Evolutionary conservation across 225 moss, liverwort and hornwort species (phyloP), one percentile per base, ranked within the genome.

Genomic region (Physcomitrellopsis africana): DNA sequence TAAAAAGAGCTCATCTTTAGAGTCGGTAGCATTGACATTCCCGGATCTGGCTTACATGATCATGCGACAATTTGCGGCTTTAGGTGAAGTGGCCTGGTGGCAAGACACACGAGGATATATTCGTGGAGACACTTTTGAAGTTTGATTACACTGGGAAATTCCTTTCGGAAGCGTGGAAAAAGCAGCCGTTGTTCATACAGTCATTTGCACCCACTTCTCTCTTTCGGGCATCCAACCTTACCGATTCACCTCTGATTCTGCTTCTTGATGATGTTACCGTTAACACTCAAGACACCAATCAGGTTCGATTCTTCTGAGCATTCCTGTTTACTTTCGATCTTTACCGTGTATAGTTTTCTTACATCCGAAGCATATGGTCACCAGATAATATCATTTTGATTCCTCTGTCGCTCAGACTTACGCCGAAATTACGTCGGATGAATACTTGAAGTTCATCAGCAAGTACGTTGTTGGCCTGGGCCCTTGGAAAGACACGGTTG

Each of bases 151-250:
- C 46, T 26, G 93, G 93, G 51, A 72, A 29, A n/a, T 95, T 87
- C 63, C 47, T 93, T 51, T 91, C 95, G 48, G 66, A 87, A 23
- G 61, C 85, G 49, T 95, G 95, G 95, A 80, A 75, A 73, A 71
- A 74, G 65, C 81, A 88, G 72, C 95, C 95, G 3, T 26, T 91
- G 41, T 95, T 95, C 44, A 89, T 95, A 26, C 93, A 95, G 63
- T 95, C 93, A 9, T 95, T 95, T 81, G 93, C 95, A 47, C 92
- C 92, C 32, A 76, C 86, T 29, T 91, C 89, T 45, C 89, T 95
- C 52, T 60, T 85, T 62, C 84, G 82, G 46, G 58, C 73, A 62
- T 86, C 86, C 29, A 91, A 87, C 16, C 69, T 86, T 32, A 95
- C 88, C 3, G 71, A 85, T 59, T 88, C 86, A 3, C 95, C 95